Conservation (phyloP, 2,329 filamentous ascomycete species). For the Albophoma yamanashiensis region DNA sequence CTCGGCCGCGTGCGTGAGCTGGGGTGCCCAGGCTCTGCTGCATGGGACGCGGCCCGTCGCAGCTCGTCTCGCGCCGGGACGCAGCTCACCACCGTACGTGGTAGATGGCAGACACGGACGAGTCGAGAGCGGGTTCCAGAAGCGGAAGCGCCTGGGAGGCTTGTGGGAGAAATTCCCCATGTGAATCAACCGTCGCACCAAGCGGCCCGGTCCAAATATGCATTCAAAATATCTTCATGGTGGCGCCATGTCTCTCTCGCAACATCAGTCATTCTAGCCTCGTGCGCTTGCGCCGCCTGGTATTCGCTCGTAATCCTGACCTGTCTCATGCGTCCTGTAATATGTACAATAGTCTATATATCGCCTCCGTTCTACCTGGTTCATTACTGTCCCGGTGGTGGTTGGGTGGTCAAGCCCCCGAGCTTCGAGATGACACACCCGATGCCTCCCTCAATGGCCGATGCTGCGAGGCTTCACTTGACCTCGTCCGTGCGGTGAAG, state of each 20-base stretch:
- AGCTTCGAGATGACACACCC: not conserved
- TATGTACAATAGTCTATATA: not conserved
- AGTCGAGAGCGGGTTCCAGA: not conserved
- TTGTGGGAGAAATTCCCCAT: not conserved
- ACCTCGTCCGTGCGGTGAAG: constrained; percentile 22
- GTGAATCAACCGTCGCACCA: not conserved
- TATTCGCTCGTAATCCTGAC: not conserved
- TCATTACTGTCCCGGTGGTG: not conserved
- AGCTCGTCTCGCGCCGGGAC: not conserved
- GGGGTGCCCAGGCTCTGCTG: not conserved
- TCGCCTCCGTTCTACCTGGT: not conserved
- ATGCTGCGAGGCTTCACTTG: not conserved
- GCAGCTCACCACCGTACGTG: no score
- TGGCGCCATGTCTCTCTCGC: not conserved
- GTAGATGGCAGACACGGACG: not conserved
- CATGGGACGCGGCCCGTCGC: not conserved
- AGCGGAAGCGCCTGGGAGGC: not conserved
- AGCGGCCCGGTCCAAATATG: not conserved
- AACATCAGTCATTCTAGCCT: not conserved
- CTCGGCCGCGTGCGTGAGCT: not conserved
- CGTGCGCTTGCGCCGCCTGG: not conserved
- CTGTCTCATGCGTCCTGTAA: not conserved
- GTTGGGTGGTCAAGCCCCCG: not conserved
- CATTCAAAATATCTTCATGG: not conserved
- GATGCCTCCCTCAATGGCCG: not conserved